Conservation (phyloP, 1,139 yeast genomes). For the Geotrichum macrosporum region DNA sequence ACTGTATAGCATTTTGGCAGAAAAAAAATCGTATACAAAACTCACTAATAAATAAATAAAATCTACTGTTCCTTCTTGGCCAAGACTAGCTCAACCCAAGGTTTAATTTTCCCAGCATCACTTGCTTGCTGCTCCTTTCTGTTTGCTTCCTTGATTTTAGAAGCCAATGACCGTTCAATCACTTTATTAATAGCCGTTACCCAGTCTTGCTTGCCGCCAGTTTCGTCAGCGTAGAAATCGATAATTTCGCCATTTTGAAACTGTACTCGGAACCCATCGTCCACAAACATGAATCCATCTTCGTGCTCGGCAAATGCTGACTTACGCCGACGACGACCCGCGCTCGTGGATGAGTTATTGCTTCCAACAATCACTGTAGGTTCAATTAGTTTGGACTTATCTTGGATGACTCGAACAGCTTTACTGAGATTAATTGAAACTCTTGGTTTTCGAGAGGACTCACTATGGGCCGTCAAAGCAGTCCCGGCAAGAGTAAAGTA, state of each 20-base stretch:
- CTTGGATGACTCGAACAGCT: slow-evolving; percentile 45
- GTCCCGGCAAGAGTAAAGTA: slow-evolving; percentile 58
- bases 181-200: slow-evolving; percentile 26
- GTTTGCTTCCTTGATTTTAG: slow-evolving; percentile 12
- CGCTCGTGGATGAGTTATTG: slow-evolving; percentile 27
- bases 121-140: slow-evolving; percentile 20
- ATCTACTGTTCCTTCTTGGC: not conserved
- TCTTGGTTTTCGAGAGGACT: slow-evolving; percentile 55
- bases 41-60: not conserved
- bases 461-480: slow-evolving; percentile 58
- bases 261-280: slow-evolving; percentile 47
- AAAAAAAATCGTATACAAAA: too few relatives aligned
- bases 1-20: too few relatives aligned
- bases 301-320: slow-evolving; percentile 34
- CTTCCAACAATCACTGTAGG: slow-evolving; percentile 31
- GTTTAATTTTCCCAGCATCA: slow-evolving; percentile 30
- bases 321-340: slow-evolving; percentile 28
- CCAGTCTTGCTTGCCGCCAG: slow-evolving; percentile 52
- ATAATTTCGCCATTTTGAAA: slow-evolving; percentile 68
- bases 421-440: slow-evolving; percentile 67
- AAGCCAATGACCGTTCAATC: slow-evolving; percentile 20
- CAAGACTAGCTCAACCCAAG: slow-evolving; percentile 37
- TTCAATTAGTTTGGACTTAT: slow-evolving; percentile 27
- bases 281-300: slow-evolving; percentile 31
- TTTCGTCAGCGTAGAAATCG: slow-evolving; percentile 61